Conservation (phyloP, 805 yeast genomes). For the Saccharomyces eubayanus region DNA sequence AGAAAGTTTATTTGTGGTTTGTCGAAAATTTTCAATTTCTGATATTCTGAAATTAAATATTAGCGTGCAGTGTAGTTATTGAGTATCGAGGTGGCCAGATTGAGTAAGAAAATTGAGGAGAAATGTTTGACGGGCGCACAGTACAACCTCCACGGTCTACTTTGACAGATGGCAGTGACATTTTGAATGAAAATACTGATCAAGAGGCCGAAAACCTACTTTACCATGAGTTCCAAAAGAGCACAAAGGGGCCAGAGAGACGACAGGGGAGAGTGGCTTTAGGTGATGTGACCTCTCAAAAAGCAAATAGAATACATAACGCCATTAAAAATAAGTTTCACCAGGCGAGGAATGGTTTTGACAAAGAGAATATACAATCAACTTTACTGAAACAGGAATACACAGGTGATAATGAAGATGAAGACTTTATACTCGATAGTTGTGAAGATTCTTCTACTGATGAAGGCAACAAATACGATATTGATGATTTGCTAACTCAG, state of each 20-base stretch:
- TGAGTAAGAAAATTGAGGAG: not conserved
- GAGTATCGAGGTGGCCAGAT: not conserved
- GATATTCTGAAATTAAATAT: not conserved
- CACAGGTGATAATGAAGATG: not conserved
- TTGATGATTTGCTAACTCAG: not conserved
- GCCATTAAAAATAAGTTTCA: not conserved
- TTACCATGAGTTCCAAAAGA: not conserved
- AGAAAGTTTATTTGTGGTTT: not conserved
- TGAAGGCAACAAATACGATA: not conserved
- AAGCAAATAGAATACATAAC: slow-evolving; percentile 2
- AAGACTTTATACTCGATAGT: not conserved
- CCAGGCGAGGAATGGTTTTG: not conserved
- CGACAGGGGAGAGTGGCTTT: slow-evolving; percentile 9
- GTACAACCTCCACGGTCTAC: not conserved
- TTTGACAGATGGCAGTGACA: not conserved
- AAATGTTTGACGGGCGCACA: not conserved
- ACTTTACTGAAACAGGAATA: not conserved
- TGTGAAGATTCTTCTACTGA: not conserved
- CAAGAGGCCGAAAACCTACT: not conserved
- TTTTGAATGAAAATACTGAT: not conserved
- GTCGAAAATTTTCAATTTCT: not conserved
- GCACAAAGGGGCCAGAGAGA: not conserved
- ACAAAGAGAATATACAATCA: not conserved
- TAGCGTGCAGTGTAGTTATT: not conserved
- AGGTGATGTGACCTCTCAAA: slow-evolving; percentile 17